Conservation (phyloP, 768 basidiomycete species). For the Cyclocybe aegerita region DNA sequence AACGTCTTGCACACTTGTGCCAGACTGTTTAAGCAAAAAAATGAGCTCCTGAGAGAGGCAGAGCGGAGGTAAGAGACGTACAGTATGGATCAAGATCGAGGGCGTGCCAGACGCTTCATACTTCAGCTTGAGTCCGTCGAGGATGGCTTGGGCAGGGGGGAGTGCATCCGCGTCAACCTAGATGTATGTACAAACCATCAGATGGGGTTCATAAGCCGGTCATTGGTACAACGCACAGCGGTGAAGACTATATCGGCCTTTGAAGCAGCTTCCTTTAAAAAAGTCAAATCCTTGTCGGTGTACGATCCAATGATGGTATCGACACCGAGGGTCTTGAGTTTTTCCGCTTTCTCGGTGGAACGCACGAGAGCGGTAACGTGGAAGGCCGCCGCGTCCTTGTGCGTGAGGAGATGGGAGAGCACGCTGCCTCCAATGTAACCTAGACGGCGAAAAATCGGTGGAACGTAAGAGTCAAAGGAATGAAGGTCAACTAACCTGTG, state of each 20-base stretch:
- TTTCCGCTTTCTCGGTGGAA: constrained; percentile 42
- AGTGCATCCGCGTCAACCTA: constrained; percentile 42
- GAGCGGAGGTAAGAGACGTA: constrained; percentile 24
- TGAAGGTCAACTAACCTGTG: constrained; percentile 31
- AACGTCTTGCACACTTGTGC: constrained; percentile 37
- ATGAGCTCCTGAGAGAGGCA: not conserved
- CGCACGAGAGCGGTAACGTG: constrained; percentile 47
- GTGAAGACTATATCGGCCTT: constrained; percentile 40
- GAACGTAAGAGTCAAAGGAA: not conserved
- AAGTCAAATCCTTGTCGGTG: constrained; percentile 18
- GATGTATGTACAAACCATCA: not conserved
- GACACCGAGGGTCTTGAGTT: constrained; percentile 36
- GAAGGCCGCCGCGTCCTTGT: constrained; percentile 31
- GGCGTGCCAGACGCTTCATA: constrained; percentile 37
- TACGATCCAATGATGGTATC: constrained; percentile 43
- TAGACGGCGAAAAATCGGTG: constrained; percentile 1
- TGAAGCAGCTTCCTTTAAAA: constrained; percentile 33
- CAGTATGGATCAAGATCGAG: constrained; percentile 57
- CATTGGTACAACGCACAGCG: constrained; percentile 21
- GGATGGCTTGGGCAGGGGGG: constrained; percentile 40
- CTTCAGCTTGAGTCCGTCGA: constrained; percentile 49
- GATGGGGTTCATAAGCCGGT: not conserved
- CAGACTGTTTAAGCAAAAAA: not conserved
- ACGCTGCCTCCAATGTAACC: constrained; percentile 53
- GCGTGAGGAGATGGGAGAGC: constrained; percentile 40